A percentile compares a stretch with the other conserved stretches of the same genome.
These are phyloP conservation scores for Saprolegnia diclina DNA, from an alignment of 352 stramenopile species.

Conservation along the genomic window DNA sequence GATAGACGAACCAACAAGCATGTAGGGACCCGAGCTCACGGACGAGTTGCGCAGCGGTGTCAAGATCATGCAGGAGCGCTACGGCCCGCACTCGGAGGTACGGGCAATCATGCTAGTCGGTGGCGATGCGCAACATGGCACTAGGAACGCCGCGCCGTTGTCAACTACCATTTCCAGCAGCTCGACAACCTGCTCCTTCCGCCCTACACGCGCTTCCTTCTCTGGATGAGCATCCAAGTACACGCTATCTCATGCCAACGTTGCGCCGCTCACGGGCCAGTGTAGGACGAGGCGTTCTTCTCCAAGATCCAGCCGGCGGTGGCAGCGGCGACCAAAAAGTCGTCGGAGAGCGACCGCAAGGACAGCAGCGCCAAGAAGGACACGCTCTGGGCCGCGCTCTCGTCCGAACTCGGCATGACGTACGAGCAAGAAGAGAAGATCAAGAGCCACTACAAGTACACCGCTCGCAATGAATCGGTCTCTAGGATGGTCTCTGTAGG, in stretches of 20 bases:
- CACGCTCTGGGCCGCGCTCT: constrained; percentile 74
- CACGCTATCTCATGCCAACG: too few relatives aligned
- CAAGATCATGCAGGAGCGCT: constrained; percentile 72
- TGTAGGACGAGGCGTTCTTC: constrained; percentile 68
- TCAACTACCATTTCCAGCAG: constrained; percentile 87
- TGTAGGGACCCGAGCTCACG: constrained; percentile 21
- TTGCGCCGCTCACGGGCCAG: neutral
- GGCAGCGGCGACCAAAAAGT: constrained; percentile 43
- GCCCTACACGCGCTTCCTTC: constrained; percentile 83
- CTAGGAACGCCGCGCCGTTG: constrained; percentile 75
- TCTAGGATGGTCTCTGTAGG: too few relatives aligned
- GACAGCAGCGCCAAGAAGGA: constrained; percentile 63
- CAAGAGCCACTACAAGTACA: constrained; percentile 81
- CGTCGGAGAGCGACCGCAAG: constrained; percentile 59
- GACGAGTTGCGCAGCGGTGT: constrained; percentile 78
- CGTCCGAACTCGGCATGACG: constrained; percentile 66
- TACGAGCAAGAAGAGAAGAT: constrained; percentile 89
- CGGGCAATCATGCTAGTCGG: neutral
- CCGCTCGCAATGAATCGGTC: too few relatives aligned
- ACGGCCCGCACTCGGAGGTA: constrained; percentile 77
- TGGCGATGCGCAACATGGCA: neutral
- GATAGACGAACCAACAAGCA: too few relatives aligned
- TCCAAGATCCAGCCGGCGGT: constrained; percentile 47
- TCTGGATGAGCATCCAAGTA: constrained; percentile 83
- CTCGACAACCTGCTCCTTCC: constrained; percentile 79